Percentiles rank a stretch among this genome's conserved stretches.
phyloP scores from a whole-genome alignment of 2,329 filamentous ascomycete species.

The Monilinia fructicola region DNA sequence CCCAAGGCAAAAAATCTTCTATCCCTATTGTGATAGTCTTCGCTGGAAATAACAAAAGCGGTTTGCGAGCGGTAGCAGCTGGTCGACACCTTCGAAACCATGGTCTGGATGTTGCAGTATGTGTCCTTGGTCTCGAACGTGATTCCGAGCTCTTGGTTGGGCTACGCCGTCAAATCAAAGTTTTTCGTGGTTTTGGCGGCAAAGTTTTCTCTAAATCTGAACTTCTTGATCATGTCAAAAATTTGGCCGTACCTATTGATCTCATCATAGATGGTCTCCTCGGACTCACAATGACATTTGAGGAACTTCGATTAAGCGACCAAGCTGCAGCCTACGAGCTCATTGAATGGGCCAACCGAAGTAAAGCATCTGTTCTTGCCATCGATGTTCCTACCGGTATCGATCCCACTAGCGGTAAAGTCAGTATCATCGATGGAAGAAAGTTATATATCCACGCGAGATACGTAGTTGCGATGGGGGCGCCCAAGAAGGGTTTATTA shows the following conservation, averaged over 20 bases:
- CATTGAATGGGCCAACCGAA: conserved; percentile 91
- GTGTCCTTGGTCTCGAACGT: conserved; percentile 80
- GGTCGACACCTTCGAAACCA: conserved; percentile 85
- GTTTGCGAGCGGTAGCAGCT: conserved; percentile 79
- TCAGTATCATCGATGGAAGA: conserved; percentile 68
- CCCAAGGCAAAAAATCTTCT: conserved; percentile 43
- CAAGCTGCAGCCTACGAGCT: conserved; percentile 84
- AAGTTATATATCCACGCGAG: conserved; percentile 78
- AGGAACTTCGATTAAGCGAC: conserved; percentile 79
- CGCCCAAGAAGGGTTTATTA: conserved; percentile 80
- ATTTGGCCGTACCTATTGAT: conserved; percentile 64
- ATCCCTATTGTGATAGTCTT: conserved; percentile 62
- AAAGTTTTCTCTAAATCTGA: conserved; percentile 63
- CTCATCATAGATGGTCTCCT: conserved; percentile 88
- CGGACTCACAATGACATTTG: conserved; percentile 82
- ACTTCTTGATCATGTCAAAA: conserved; percentile 60
- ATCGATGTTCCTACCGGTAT: conserved; percentile 92
- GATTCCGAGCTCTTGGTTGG: conserved; percentile 79
- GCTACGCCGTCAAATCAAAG: conserved; percentile 75
- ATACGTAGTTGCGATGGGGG: conserved; percentile 81
- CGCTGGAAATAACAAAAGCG: conserved; percentile 93
- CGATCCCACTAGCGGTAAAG: conserved; percentile 72
- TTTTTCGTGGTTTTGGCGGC: conserved; percentile 82
- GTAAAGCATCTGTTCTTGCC: conserved; percentile 76
- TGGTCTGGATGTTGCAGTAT: conserved; percentile 76